Evolutionary conservation across 1,284 basidiomycete genomes (phyloP).

Genomic region (Microbotryum saponariae): DNA sequence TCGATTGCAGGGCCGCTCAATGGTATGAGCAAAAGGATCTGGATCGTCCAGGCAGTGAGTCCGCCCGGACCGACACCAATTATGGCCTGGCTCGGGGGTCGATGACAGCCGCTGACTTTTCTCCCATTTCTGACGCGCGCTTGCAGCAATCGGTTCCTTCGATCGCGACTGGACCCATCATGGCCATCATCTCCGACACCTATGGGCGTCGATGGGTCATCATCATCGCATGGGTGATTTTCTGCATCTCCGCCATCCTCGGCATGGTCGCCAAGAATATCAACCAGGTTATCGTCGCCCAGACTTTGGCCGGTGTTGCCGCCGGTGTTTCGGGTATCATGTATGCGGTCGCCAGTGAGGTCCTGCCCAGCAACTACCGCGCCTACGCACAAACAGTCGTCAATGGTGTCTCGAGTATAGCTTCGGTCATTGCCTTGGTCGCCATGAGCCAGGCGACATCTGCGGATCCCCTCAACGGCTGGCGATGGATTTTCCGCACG

Average conservation of each 20-base stretch:
- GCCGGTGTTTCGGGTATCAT: slow-evolving; percentile 13
- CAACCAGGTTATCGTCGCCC: slow-evolving; percentile 8
- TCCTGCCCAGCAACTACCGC: slow-evolving; percentile 9
- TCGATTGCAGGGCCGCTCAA: slow-evolving; percentile 7
- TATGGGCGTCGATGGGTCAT: slow-evolving; percentile 14
- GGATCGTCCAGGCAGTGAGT: slow-evolving; percentile 13
- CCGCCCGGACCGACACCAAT: neutral
- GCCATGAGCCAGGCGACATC: slow-evolving; percentile 3
- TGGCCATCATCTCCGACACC: slow-evolving; percentile 12
- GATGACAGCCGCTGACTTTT: neutral
- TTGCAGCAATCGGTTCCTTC: slow-evolving; percentile 8
- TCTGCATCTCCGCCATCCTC: slow-evolving; percentile 14
- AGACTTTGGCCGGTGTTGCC: slow-evolving; percentile 5
- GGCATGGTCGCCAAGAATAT: slow-evolving; percentile 13
- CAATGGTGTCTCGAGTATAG: slow-evolving; percentile 4
- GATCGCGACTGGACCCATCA: slow-evolving; percentile 16
- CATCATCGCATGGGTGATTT: slow-evolving; percentile 6
- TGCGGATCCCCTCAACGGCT: slow-evolving; percentile 13
- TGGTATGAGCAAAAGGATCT: slow-evolving; percentile 11
- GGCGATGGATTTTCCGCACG: slow-evolving; percentile 13
- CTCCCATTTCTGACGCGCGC: neutral
- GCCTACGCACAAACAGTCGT: slow-evolving; percentile 6
- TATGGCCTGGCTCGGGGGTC: neutral
- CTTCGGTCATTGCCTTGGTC: slow-evolving; percentile 8
- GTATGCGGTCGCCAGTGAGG: slow-evolving; percentile 10